Evolutionary conservation across 2,329 filamentous ascomycete species (phyloP).

Genomic region (Cordyceps javanica): DNA sequence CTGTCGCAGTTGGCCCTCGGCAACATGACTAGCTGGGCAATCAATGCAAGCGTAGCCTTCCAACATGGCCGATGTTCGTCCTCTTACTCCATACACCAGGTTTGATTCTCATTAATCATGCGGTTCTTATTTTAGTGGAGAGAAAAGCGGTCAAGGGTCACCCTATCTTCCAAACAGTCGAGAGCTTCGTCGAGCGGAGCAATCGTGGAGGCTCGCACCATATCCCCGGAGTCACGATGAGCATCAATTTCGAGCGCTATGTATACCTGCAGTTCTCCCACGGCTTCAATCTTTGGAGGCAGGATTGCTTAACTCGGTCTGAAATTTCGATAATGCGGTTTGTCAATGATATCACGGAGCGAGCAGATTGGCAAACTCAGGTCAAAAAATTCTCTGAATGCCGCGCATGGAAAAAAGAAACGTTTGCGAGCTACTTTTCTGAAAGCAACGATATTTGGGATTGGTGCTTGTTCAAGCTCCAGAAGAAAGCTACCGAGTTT

Average conservation of each 20-base stretch:
- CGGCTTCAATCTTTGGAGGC: neutral
- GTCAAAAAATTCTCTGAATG: neutral
- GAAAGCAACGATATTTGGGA: neutral
- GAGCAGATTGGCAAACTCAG: neutral
- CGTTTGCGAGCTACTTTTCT: neutral
- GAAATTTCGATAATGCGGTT: neutral
- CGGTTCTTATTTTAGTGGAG: neutral
- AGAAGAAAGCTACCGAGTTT: neutral
- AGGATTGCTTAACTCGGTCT: neutral
- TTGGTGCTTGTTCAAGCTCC: neutral
- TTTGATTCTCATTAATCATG: too few relatives aligned
- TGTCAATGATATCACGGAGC: neutral
- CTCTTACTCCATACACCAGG: too few relatives aligned
- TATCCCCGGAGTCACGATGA: neutral
- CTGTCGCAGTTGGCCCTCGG: too few relatives aligned
- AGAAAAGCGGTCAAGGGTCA: neutral
- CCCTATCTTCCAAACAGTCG: neutral
- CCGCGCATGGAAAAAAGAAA: neutral
- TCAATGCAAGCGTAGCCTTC: too few relatives aligned
- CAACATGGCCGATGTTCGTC: too few relatives aligned
- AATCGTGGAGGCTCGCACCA: neutral
- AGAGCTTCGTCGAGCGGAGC: neutral
- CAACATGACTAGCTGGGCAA: too few relatives aligned
- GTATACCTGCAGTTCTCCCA: neutral
- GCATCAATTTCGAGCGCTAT: conserved; percentile 4